A percentile compares a stretch with the other conserved stretches of the same genome.
Conservation (phyloP, 2,329 filamentous ascomycete species). For the Metarhizium robertsii region DNA sequence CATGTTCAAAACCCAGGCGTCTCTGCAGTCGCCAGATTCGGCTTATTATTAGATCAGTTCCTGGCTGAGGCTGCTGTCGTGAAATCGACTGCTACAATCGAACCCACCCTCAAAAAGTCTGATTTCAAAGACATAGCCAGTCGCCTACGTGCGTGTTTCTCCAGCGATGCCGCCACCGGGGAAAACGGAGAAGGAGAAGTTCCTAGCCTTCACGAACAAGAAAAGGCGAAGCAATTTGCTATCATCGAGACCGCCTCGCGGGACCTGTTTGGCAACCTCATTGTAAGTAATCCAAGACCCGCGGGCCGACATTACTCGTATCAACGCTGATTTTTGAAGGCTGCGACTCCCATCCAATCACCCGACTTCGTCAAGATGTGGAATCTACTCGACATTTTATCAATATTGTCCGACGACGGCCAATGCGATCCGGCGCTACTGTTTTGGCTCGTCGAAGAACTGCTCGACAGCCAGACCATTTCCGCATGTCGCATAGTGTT, state of each 20-base stretch:
- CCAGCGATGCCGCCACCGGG: constrained; percentile 17
- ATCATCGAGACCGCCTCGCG: constrained; percentile 78
- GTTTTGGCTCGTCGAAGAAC: constrained; percentile 87
- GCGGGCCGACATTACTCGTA: not conserved
- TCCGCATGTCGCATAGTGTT: constrained; percentile 85
- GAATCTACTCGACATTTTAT: constrained; percentile 90
- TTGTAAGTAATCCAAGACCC: constrained; percentile 46
- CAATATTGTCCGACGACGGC: constrained; percentile 75
- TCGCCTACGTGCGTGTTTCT: constrained; percentile 30
- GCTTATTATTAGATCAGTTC: constrained; percentile 44
- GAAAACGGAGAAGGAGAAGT: constrained; percentile 17
- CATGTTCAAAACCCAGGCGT: constrained; percentile 37
- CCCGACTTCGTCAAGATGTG: constrained; percentile 76
- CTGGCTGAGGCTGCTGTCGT: constrained; percentile 47
- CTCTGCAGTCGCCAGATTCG: constrained; percentile 43
- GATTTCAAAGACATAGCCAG: constrained; percentile 46
- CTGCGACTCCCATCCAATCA: constrained; percentile 65
- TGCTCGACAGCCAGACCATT: constrained; percentile 93
- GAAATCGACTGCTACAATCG: constrained; percentile 54
- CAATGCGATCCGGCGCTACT: constrained; percentile 69
- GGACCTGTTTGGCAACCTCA: constrained; percentile 66
- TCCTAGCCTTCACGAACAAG: constrained; percentile 29
- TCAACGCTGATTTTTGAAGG: constrained; percentile 35
- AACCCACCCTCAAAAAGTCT: constrained; percentile 65
- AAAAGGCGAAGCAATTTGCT: constrained; percentile 47